These are phyloP conservation scores for Aspergillus niger DNA, from an alignment of 2,329 filamentous ascomycete species.

Conservation along the genomic window DNA sequence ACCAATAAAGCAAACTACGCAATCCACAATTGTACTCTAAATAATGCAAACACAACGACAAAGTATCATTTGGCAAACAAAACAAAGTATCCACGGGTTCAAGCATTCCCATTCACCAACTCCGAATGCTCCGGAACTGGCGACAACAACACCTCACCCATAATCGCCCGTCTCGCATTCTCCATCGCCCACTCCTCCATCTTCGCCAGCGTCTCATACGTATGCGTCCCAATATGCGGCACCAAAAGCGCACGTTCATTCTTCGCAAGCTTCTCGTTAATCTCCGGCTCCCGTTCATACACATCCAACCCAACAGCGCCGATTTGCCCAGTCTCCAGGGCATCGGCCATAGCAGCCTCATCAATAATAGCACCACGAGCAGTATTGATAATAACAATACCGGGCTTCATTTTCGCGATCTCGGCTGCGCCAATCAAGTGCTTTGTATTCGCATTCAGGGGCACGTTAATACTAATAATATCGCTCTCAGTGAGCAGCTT, in stretches of 20 bases:
- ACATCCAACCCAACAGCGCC: slow-evolving; percentile 13
- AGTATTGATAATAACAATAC: slow-evolving; percentile 40
- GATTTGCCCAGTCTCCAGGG: slow-evolving; percentile 1
- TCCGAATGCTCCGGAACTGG: not conserved
- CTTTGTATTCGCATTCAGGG: not conserved
- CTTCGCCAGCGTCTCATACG: slow-evolving; percentile 13
- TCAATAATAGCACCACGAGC: slow-evolving; percentile 34
- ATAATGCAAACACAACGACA: too few relatives aligned
- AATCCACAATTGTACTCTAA: too few relatives aligned
- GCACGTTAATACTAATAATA: not conserved
- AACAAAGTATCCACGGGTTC: too few relatives aligned
- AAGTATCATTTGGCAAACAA: too few relatives aligned
- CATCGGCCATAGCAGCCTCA: slow-evolving; percentile 5
- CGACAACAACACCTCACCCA: not conserved
- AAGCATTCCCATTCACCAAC: too few relatives aligned
- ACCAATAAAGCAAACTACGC: too few relatives aligned
- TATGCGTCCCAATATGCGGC: slow-evolving; percentile 14
- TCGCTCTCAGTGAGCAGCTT: not conserved
- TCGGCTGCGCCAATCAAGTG: not conserved
- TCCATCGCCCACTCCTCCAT: slow-evolving; percentile 17
- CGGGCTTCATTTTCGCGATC: slow-evolving; percentile 34
- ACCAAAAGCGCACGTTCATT: slow-evolving; percentile 10
- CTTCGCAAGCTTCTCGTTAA: slow-evolving; percentile 11
- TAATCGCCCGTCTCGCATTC: not conserved
- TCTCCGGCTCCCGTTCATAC: slow-evolving; percentile 13